Percentiles rank a stretch among this genome's conserved stretches.
Evolutionary conservation across 2,329 filamentous ascomycete genomes (phyloP).

Genomic region (Ophiostoma triangulosporum): DNA sequence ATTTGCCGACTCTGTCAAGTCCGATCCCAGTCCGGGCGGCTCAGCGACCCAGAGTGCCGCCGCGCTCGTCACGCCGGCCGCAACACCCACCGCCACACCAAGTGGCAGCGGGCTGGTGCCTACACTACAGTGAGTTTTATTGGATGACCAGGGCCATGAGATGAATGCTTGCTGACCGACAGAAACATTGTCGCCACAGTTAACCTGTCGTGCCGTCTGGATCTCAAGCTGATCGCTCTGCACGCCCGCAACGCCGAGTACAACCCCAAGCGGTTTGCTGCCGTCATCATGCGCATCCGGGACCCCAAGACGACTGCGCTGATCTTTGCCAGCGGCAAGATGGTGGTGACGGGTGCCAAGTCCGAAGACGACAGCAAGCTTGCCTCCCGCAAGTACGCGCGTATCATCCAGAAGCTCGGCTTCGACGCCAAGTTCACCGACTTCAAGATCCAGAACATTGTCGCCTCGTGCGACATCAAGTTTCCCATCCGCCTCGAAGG

Average conservation of each 20-base stretch:
- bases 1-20: neutral
- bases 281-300: conserved; percentile 98
- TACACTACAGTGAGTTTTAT: conserved; percentile 80
- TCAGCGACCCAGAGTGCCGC: neutral
- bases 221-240: conserved; percentile 96
- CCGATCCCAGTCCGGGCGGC: neutral
- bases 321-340: conserved; percentile 97
- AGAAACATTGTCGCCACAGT: conserved; percentile 80
- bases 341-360: conserved; percentile 97
- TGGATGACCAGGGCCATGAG: neutral
- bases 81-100: conserved; percentile 62
- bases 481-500: conserved; percentile 96
- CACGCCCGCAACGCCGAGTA: conserved; percentile 98
- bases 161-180: neutral
- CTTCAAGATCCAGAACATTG: conserved; percentile 99
- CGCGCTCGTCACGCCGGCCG: conserved; percentile 79
- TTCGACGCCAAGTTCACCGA: conserved; percentile 99
- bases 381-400: conserved; percentile 91
- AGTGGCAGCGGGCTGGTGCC: conserved; percentile 75
- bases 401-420: conserved; percentile 98
- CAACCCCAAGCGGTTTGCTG: conserved; percentile 98
- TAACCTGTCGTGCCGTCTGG: conserved; percentile 92
- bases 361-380: conserved; percentile 97
- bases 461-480: conserved; percentile 97
- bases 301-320: conserved; percentile 97